Evolutionary conservation across 192 early-diverging fungal genomes (phyloP), one percentile per base, ranked within the genome.

Genomic region (Coemansia sp.): DNA sequence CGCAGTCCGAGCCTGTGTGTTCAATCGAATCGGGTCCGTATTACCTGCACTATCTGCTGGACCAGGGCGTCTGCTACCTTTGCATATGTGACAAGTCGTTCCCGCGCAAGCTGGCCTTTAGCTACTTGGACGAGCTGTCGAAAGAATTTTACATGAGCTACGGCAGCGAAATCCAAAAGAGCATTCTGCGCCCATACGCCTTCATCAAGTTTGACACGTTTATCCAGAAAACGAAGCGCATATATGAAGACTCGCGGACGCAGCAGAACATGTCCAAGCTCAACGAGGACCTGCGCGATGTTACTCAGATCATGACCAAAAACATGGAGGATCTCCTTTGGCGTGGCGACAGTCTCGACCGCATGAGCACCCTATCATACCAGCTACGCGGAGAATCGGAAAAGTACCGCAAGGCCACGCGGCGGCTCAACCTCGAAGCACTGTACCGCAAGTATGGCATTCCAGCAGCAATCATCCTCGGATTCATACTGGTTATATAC

Each of bases 161-260:
- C 70, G 96, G 96, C 59, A 87, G 87, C 62, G 93, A 99, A 66
- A 88, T 94, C 5, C 89, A 90, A 38, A 88, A 89, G 33, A 79
- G 79, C 23, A 93, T 87, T 45, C 87, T 95, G 38, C 82, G 96
- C 53, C 95, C 96, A 15, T 99, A 97, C 73, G 96, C 96, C 14
- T 97, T 99, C 84, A 93, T 96, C 56, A 94, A 94, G 71, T 99
- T 99, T 73, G 95, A 97, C 82, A 96, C 92, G 5, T 99, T 94
- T 74, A 99, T 99, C 75, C 96, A 99, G 82, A 97, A 99, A 71
- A 93, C 93, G 49, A 97, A 97, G 83, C 89, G 92, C 63, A 88
- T 95, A 61, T 99, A 95, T 82, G 92, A 97, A 75, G 95, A 99
- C 78, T 91, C 92, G 58, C 87, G 94, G 61, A 93, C 95, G 22